phyloP scores from a whole-genome alignment of 2,329 filamentous ascomycete genomes.

The Rutstroemia sydowiana region DNA sequence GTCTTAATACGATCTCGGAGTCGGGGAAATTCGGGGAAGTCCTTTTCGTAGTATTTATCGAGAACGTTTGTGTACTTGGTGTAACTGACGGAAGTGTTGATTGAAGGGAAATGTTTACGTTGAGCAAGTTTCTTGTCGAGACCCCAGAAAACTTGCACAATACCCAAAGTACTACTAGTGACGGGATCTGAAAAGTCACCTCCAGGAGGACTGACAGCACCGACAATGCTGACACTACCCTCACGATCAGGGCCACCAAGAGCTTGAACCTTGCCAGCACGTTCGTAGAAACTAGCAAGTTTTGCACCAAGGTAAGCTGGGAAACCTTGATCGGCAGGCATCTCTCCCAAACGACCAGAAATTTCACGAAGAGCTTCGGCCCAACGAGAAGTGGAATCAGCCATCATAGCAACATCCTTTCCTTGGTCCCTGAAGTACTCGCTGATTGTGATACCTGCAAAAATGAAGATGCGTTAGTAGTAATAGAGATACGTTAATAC shows the following conservation, averaged over 20 bases:
- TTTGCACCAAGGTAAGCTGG: conserved; percentile 95
- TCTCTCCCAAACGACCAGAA: conserved; percentile 96
- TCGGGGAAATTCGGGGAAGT: conserved; percentile 88
- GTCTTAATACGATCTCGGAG: conserved; percentile 90
- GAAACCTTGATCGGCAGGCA: conserved; percentile 99
- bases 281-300: conserved; percentile 98
- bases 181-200: conserved; percentile 99
- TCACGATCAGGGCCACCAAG: conserved; percentile 83
- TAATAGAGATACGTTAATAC: too few relatives aligned
- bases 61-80: conserved; percentile 88
- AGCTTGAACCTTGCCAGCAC: conserved; percentile 78
- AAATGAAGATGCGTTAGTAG: too few relatives aligned
- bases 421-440: conserved; percentile 98
- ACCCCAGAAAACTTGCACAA: conserved; percentile 99
- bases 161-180: conserved; percentile 85
- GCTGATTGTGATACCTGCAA: too few relatives aligned
- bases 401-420: conserved; percentile 99
- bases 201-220: conserved; percentile 92
- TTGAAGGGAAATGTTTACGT: conserved; percentile 97
- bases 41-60: conserved; percentile 90
- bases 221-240: conserved; percentile 95
- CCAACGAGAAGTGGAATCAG: conserved; percentile 96
- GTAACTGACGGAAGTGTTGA: conserved; percentile 93
- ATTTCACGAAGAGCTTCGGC: conserved; percentile 97
- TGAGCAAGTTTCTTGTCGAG: conserved; percentile 99